These are phyloP conservation scores for Xylaria bambusicola DNA, from an alignment of 495 filamentous ascomycete species.

Conservation along the genomic window DNA sequence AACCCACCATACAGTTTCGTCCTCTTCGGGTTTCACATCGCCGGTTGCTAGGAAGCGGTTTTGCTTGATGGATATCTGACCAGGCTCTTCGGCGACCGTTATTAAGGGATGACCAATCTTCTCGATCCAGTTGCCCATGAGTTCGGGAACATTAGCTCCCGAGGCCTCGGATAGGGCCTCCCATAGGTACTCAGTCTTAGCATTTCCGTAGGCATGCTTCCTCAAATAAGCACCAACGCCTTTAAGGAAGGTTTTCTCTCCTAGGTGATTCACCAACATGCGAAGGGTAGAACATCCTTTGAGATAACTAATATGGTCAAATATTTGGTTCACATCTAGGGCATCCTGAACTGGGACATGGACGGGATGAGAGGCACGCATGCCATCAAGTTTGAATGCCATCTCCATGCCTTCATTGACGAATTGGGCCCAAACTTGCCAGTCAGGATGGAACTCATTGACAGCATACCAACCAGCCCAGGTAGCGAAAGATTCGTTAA, in stretches of 20 bases:
- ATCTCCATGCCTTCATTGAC: conserved; percentile 89
- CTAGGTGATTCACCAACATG: conserved; percentile 88
- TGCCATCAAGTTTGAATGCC: conserved; percentile 83
- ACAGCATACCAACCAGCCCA: conserved; percentile 97
- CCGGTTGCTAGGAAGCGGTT: conserved; percentile 86
- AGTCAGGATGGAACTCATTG: conserved; percentile 89
- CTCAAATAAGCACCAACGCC: conserved; percentile 89
- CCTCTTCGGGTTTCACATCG: conserved; percentile 80
- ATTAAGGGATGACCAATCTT: conserved; percentile 93
- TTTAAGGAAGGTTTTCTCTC: conserved; percentile 79
- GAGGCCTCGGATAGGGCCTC: conserved; percentile 84
- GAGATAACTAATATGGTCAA: conserved; percentile 91
- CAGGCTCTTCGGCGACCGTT: conserved; percentile 78
- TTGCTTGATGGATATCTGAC: conserved; percentile 80
- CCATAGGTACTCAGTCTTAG: conserved; percentile 92
- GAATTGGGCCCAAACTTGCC: conserved; percentile 95
- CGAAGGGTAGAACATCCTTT: conserved; percentile 95
- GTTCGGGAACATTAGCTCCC: conserved; percentile 77
- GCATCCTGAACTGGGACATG: conserved; percentile 89
- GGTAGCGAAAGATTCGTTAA: conserved; percentile 96
- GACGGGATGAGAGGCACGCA: conserved; percentile 90
- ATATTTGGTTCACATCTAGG: conserved; percentile 93
- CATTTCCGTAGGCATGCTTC: conserved; percentile 86
- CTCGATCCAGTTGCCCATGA: conserved; percentile 94
- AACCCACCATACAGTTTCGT: conserved; percentile 94